These are phyloP conservation scores for Saitoella complicata DNA, from an alignment of 805 yeast genomes.

Conservation along the genomic window DNA sequence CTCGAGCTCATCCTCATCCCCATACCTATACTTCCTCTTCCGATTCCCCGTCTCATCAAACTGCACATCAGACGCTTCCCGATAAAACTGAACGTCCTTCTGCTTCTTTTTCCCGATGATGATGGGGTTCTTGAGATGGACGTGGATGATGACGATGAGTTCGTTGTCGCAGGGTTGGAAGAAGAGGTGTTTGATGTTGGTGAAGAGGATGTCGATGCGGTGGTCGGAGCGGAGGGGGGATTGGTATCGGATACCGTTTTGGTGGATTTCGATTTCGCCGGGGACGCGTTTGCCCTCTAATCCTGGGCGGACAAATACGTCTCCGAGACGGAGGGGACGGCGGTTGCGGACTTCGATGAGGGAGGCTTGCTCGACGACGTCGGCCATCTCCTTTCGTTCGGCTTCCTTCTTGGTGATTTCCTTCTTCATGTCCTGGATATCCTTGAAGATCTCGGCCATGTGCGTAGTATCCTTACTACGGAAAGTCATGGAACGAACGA, in stretches of 20 bases:
- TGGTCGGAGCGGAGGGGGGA: slow-evolving; percentile 74
- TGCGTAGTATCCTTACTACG: slow-evolving; percentile 84
- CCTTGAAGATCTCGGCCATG: slow-evolving; percentile 76
- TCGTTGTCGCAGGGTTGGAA: slow-evolving; percentile 96
- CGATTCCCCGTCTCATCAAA: slow-evolving; percentile 96
- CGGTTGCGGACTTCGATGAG: slow-evolving; percentile 68
- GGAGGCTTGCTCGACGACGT: slow-evolving; percentile 83
- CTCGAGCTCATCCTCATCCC: slow-evolving; percentile 96
- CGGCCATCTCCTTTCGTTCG: slow-evolving; percentile 82
- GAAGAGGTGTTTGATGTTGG: slow-evolving; percentile 81
- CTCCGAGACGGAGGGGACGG: slow-evolving; percentile 73
- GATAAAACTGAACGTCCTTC: slow-evolving; percentile 84
- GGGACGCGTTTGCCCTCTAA: slow-evolving; percentile 95
- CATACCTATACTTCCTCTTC: slow-evolving; percentile 70
- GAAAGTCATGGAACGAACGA: slow-evolving; percentile 70
- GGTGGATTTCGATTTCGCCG: slow-evolving; percentile 80
- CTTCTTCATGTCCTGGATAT: slow-evolving; percentile 81
- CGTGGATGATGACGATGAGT: slow-evolving; percentile 77
- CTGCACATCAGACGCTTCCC: slow-evolving; percentile 91
- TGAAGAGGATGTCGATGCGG: slow-evolving; percentile 70
- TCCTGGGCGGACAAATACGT: slow-evolving; percentile 81
- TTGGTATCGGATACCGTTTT: slow-evolving; percentile 89
- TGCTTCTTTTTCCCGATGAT: slow-evolving; percentile 94
- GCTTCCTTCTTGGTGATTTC: slow-evolving; percentile 80
- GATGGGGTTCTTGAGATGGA: slow-evolving; percentile 81